phyloP scores from a whole-genome alignment of 208 protist species.

The Wallacemonas sp. region DNA sequence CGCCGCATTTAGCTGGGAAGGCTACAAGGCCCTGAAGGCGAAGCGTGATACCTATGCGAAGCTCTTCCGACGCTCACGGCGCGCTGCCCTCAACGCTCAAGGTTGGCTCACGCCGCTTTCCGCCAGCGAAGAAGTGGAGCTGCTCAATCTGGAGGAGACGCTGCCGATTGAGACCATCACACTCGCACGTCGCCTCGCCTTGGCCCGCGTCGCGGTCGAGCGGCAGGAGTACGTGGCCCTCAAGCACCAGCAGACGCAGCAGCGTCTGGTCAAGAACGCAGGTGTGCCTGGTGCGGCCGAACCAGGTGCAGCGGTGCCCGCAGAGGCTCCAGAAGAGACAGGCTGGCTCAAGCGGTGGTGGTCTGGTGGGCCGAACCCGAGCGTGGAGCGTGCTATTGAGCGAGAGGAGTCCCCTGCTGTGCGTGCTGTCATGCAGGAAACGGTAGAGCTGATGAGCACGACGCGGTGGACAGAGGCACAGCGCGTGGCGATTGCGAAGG shows the following conservation, averaged over 20 bases:
- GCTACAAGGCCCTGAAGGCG: conserved; percentile 37
- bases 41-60: conserved; percentile 46
- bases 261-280: background rate
- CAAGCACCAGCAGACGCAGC: conserved; percentile 7
- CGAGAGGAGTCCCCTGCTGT: conserved; percentile 29
- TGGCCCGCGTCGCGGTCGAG: conserved; percentile 35
- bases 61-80: conserved; percentile 44
- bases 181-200: conserved; percentile 45
- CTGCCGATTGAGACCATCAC: conserved; percentile 63
- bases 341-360: conserved; percentile 1
- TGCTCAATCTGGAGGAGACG: conserved; percentile 44
- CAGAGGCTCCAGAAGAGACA: too few relatives aligned
- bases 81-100: conserved; percentile 19
- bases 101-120: conserved; percentile 46
- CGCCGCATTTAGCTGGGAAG: conserved; percentile 47
- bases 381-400: conserved; percentile 2
- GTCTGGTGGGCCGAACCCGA: background rate
- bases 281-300: background rate
- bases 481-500: conserved; percentile 58
- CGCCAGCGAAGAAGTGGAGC: conserved; percentile 28
- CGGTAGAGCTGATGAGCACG: conserved; percentile 57
- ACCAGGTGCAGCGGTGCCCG: background rate
- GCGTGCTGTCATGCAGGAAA: conserved; percentile 46
- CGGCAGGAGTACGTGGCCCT: conserved; percentile 26
- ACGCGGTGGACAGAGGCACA: conserved; percentile 58